A percentile compares a stretch with the other conserved stretches of the same genome.
phyloP scores from a whole-genome alignment of 2,329 filamentous ascomycete genomes.

The Pleurostoma richardsiae region DNA sequence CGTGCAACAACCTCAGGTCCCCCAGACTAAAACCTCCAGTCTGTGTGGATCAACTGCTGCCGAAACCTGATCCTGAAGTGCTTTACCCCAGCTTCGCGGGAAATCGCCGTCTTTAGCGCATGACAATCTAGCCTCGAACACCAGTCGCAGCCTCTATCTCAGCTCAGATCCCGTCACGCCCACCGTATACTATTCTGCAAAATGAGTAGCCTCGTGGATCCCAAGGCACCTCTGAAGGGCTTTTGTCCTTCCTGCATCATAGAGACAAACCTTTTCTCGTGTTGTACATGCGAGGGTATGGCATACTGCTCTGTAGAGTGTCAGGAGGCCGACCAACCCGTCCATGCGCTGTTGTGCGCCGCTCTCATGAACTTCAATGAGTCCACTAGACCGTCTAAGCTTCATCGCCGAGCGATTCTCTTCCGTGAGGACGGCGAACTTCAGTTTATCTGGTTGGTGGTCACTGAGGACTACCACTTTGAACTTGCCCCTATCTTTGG shows the following conservation, averaged over 20 bases:
- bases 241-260: conserved; percentile 4
- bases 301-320: conserved; percentile 4
- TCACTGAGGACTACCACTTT: too few species aligned
- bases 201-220: background rate
- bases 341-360: conserved; percentile 3
- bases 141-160: too few species aligned
- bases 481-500: background rate
- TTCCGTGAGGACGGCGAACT: background rate
- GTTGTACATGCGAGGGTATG: conserved; percentile 3
- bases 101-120: too few species aligned
- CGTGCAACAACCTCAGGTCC: too few species aligned
- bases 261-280: background rate
- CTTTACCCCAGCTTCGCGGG: too few species aligned
- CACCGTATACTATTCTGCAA: background rate
- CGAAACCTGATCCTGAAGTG: too few species aligned
- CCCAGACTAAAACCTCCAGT: too few species aligned
- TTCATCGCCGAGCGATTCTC: conserved; percentile 3
- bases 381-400: background rate
- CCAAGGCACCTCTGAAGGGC: background rate
- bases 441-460: too few species aligned
- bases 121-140: too few species aligned
- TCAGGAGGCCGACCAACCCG: conserved; percentile 2
- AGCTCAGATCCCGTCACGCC: too few species aligned
- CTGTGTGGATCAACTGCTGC: too few species aligned
- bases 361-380: background rate